Evolutionary conservation across 148 eudicot species (phyloP).

Genomic region (Silene conica): DNA sequence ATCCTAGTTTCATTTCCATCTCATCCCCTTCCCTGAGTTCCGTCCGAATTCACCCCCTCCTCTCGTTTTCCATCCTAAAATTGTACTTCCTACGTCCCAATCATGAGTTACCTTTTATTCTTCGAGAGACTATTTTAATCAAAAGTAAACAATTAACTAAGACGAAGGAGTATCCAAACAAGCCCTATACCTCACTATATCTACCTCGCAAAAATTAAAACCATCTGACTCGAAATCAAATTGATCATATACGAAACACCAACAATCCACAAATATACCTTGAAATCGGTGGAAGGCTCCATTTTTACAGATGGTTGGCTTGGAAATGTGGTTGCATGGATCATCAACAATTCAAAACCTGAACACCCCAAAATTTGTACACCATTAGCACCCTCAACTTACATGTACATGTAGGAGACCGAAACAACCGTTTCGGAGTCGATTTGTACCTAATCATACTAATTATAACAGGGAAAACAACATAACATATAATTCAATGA

Average conservation of each 20-base stretch:
- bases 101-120: no score
- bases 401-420: no score
- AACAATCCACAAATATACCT: slow-evolving; percentile 1
- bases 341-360: slow-evolving; percentile 4
- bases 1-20: background rate
- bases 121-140: no score
- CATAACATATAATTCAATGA: background rate
- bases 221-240: background rate
- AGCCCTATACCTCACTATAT: no score
- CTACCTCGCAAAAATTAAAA: background rate
- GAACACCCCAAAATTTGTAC: background rate
- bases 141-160: no score
- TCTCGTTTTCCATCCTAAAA: no score
- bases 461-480: background rate
- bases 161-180: background rate
- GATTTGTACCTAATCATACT: no score
- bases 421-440: no score
- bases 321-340: slow-evolving; percentile 6
- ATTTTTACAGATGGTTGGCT: slow-evolving; percentile 5
- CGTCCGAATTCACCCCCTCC: no score
- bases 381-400: background rate
- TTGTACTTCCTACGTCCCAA: no score
- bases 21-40: background rate
- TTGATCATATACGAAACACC: background rate
- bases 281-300: background rate